These are phyloP conservation scores for Hevea brasiliensis DNA, from an alignment of 345 rosid genomes.

Conservation along the genomic window DNA sequence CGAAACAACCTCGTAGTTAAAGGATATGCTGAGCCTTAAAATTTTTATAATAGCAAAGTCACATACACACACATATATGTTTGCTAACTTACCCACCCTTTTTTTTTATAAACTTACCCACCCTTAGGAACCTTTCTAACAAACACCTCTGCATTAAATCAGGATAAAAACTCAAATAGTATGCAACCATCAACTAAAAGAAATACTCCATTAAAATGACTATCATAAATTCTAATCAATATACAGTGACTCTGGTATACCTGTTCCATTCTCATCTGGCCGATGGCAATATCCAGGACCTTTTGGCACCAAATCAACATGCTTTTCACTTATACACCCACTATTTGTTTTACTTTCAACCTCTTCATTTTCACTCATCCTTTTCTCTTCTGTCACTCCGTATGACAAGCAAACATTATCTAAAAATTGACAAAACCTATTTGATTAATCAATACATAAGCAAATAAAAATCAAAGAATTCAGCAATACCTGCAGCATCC, in stretches of 20 bases:
- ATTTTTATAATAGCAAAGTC: neutral
- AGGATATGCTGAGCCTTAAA: neutral
- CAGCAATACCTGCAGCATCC: neutral
- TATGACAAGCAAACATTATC: neutral
- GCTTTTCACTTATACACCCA: neutral
- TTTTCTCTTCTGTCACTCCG: neutral
- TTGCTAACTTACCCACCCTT: no score
- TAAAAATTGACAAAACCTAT: neutral
- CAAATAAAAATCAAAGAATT: neutral
- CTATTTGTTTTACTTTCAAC: neutral
- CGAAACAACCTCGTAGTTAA: neutral
- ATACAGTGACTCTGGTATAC: neutral
- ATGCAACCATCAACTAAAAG: neutral
- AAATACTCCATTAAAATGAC: neutral
- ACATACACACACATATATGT: no score
- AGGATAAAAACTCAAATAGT: neutral
- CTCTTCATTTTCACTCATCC: neutral
- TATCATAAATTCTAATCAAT: neutral
- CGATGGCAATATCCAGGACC: neutral
- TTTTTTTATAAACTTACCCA: no score
- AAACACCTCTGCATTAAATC: neutral
- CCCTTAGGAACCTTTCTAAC: neutral
- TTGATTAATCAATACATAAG: neutral
- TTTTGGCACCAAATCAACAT: neutral
- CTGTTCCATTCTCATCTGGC: neutral